A percentile compares a stretch with the other conserved stretches of the same genome.
Evolutionary conservation across 768 basidiomycete genomes (phyloP).

Genomic region (Calocybe cyanea): DNA sequence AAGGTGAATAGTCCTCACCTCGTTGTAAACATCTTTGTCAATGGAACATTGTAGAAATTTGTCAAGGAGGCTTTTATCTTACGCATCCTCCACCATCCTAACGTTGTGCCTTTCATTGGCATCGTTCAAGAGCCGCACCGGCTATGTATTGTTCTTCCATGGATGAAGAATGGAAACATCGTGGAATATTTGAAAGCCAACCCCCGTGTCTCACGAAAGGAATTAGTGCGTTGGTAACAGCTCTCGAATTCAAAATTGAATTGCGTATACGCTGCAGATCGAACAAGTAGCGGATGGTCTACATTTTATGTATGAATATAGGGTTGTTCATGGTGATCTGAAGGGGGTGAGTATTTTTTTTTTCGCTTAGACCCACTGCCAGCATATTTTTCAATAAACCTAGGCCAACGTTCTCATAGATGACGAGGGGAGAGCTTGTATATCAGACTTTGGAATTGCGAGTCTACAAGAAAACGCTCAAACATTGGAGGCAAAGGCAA

Average conservation of each 20-base stretch:
- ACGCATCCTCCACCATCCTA: conserved; percentile 19
- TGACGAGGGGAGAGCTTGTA: conserved; percentile 8
- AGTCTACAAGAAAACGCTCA: conserved; percentile 4
- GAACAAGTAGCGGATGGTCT: conserved; percentile 25
- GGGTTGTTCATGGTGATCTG: conserved; percentile 36
- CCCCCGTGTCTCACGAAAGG: conserved; percentile 7
- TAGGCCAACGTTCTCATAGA: conserved; percentile 15
- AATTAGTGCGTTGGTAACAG: conserved; percentile 7
- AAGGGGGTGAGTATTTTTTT: conserved; percentile 25
- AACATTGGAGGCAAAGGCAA: too few relatives aligned
- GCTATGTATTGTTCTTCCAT: conserved; percentile 23
- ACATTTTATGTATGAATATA: conserved; percentile 20
- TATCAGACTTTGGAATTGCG: conserved; percentile 13
- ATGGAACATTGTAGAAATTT: conserved; percentile 9
- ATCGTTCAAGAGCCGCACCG: conserved; percentile 14
- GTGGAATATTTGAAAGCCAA: conserved; percentile 12
- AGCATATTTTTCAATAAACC: neutral
- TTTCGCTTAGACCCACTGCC: neutral
- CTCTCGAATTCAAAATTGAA: neutral
- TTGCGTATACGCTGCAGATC: conserved; percentile 14
- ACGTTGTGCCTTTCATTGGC: conserved; percentile 20
- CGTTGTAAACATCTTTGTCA: neutral
- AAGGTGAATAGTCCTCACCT: conserved; percentile 5
- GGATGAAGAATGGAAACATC: conserved; percentile 28
- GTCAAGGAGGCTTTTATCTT: conserved; percentile 20